Conservation (phyloP, 805 yeast genomes). For the Starmera quercuum region DNA sequence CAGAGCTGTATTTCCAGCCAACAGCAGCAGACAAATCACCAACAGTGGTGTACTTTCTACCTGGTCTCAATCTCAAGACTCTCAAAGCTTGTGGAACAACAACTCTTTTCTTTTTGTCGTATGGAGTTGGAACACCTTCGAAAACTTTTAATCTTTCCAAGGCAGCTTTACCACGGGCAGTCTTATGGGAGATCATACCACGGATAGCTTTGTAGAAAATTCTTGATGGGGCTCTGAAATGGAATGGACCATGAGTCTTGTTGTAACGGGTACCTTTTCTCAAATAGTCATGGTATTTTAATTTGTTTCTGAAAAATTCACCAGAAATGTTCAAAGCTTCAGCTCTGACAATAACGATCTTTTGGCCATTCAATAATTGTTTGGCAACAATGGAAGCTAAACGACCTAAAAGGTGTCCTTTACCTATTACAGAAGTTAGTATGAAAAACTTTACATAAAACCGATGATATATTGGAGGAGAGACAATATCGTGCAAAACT, state of each 20-base stretch:
- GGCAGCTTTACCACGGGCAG: slow-evolving; percentile 99
- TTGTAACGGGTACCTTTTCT: slow-evolving; percentile 99
- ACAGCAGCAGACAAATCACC: slow-evolving; percentile 94
- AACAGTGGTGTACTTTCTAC: slow-evolving; percentile 98
- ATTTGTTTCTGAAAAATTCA: slow-evolving; percentile 99
- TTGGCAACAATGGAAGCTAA: slow-evolving; percentile 98
- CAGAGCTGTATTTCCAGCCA: slow-evolving; percentile 99
- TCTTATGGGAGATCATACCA: slow-evolving; percentile 99
- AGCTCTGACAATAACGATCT: slow-evolving; percentile 94
- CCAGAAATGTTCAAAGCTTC: slow-evolving; percentile 99
- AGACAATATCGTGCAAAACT: too few species aligned
- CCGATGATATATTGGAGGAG: too few species aligned
- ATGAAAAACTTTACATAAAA: too few species aligned
- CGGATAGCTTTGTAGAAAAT: slow-evolving; percentile 99
- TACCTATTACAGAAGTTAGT: slow-evolving; percentile 37
- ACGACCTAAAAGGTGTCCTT: slow-evolving; percentile 99
- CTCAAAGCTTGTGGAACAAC: slow-evolving; percentile 99
- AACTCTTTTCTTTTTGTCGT: slow-evolving; percentile 99
- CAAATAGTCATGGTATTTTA: slow-evolving; percentile 99
- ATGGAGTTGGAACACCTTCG: slow-evolving; percentile 99
- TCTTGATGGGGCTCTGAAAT: slow-evolving; percentile 99
- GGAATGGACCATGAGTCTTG: slow-evolving; percentile 99
- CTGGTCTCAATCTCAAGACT: slow-evolving; percentile 98
- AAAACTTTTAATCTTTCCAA: slow-evolving; percentile 98
- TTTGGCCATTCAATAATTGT: slow-evolving; percentile 97